Evolutionary conservation across 2,329 filamentous ascomycete species (phyloP).

Genomic region (Sclerotinia borealis): DNA sequence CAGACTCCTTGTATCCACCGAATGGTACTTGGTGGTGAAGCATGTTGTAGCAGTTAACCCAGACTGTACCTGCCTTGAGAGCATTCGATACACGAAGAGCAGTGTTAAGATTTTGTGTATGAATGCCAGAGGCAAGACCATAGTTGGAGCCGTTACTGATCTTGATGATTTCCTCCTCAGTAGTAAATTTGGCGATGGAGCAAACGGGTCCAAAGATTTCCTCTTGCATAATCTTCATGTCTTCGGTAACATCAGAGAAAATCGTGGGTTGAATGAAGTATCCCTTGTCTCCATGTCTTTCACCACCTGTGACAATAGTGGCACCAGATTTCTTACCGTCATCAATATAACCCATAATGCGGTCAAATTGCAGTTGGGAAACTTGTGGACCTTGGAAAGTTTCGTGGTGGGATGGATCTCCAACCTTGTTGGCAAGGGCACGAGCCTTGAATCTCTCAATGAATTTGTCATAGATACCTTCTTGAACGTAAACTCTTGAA

Average conservation of each 20-base stretch:
- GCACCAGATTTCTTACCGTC: conserved; percentile 60
- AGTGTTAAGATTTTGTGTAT: conserved; percentile 63
- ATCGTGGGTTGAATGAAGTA: conserved; percentile 72
- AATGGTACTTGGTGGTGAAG: conserved; percentile 62
- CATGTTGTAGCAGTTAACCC: conserved; percentile 52
- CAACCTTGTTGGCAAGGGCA: conserved; percentile 57
- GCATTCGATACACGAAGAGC: conserved; percentile 60
- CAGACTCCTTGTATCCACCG: conserved; percentile 72
- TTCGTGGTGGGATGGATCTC: conserved; percentile 58
- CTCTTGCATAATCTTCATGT: conserved; percentile 71
- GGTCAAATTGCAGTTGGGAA: conserved; percentile 62
- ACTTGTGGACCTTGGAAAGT: conserved; percentile 70
- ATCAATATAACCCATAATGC: conserved; percentile 62
- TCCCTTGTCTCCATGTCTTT: conserved; percentile 58
- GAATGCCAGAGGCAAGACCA: conserved; percentile 62
- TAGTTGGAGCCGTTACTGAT: conserved; percentile 59
- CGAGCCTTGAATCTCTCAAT: conserved; percentile 59
- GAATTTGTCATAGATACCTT: conserved; percentile 65
- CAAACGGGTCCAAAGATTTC: conserved; percentile 72
- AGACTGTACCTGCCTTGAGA: conserved; percentile 50
- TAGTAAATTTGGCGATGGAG: conserved; percentile 65
- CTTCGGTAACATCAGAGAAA: conserved; percentile 62
- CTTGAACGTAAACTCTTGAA: conserved; percentile 64
- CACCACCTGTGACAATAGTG: conserved; percentile 58
- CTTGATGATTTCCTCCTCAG: conserved; percentile 59